Evolutionary conservation across 2,329 filamentous ascomycete species (phyloP).

Genomic region (Arthrobotrys conoides): DNA sequence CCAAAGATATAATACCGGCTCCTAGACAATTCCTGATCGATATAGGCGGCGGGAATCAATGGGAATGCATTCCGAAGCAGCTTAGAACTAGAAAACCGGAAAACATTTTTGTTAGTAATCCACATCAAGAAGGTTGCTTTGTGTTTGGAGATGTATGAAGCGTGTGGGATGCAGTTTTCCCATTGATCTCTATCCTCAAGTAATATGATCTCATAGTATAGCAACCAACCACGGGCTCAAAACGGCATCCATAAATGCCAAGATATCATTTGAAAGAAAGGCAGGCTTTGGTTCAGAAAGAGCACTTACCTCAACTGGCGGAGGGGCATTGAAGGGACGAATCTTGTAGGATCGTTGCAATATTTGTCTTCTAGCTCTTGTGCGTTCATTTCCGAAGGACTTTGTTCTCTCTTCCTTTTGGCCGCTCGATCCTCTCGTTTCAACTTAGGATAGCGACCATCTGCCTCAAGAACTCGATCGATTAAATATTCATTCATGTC

Average conservation of each 20-base stretch:
- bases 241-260: not conserved
- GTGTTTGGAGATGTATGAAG: not conserved
- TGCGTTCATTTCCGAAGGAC: constrained; percentile 63
- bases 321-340: constrained; percentile 59
- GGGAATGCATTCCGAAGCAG: constrained; percentile 66
- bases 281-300: not conserved
- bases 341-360: constrained; percentile 63
- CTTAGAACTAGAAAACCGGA: constrained; percentile 62
- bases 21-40: constrained; percentile 65
- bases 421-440: constrained; percentile 67
- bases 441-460: constrained; percentile 68
- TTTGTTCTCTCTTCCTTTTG: constrained; percentile 66
- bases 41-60: constrained; percentile 66
- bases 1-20: constrained; percentile 65
- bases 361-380: constrained; percentile 62
- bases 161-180: not conserved
- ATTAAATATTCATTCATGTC: constrained; percentile 67
- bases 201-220: too few relatives aligned
- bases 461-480: constrained; percentile 67
- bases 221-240: too few relatives aligned
- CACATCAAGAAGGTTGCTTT: not conserved
- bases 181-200: too few relatives aligned
- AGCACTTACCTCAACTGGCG: constrained; percentile 31
- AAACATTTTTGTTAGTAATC: constrained; percentile 50
- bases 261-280: not conserved